phyloP scores from a whole-genome alignment of 2,329 filamentous ascomycete genomes.

The Chaetothyriales sp. region DNA sequence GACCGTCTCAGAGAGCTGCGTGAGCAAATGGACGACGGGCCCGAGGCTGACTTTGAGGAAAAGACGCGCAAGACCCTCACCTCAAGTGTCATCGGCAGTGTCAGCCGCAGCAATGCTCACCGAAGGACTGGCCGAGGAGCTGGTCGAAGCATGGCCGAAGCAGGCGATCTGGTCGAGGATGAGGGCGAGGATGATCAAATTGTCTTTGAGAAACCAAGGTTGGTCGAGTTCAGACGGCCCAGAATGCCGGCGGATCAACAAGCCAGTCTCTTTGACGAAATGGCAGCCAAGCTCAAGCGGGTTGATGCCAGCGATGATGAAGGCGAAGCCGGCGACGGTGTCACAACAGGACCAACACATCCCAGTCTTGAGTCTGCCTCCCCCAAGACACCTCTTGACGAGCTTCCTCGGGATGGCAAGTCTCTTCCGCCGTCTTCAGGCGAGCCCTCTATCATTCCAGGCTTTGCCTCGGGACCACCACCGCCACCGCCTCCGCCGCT shows the following conservation, averaged over 20 bases:
- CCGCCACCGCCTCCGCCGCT: conserved; percentile 38
- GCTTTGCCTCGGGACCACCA: conserved; percentile 30
- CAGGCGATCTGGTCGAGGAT: conserved; percentile 29
- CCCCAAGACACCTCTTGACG: conserved; percentile 51
- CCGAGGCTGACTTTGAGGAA: conserved; percentile 35
- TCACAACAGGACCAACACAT: conserved; percentile 60
- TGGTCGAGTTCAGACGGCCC: conserved; percentile 66
- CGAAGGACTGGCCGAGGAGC: conserved; percentile 19
- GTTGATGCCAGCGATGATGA: conserved; percentile 55
- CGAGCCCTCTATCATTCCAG: conserved; percentile 25
- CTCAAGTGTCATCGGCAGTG: conserved; percentile 58
- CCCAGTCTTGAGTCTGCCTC: conserved; percentile 57
- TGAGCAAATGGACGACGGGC: conserved; percentile 75
- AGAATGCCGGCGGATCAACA: conserved; percentile 47
- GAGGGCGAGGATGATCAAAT: conserved; percentile 45
- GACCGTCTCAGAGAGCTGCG: conserved; percentile 82
- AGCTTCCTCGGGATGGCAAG: conserved; percentile 22
- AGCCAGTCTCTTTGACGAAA: conserved; percentile 53
- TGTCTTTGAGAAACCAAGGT: conserved; percentile 61
- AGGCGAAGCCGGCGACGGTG: conserved; percentile 34
- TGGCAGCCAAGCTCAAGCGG: conserved; percentile 58
- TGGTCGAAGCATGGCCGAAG: conserved; percentile 24
- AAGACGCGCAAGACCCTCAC: conserved; percentile 49
- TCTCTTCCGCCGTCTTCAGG: conserved; percentile 24
- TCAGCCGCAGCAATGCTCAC: conserved; percentile 42